Base-by-base conservation (phyloP, 2,329 filamentous ascomycete species). In the Eutypella sp. region DNA sequence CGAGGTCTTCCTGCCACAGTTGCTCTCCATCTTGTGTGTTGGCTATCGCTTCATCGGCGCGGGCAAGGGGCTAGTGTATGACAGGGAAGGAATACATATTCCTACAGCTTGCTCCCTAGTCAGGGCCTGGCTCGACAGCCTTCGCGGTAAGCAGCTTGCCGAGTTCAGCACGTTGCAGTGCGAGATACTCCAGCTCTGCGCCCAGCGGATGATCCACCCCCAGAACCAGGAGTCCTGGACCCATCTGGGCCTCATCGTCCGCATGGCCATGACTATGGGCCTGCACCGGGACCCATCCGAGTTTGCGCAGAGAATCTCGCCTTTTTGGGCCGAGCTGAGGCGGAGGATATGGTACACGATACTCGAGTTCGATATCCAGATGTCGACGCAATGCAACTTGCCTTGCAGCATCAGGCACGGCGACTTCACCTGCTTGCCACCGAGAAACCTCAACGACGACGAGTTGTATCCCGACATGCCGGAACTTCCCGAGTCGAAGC, bases 251-350 rank as follows among this genome's bases (percentile, higher is more conserved):
- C 69, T 71, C 43, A 71, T 80, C 36, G 70, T 79, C 5, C 72
- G 77, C 15, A 75, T 77, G 66, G 77, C 75, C 24, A 80, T 80
- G 76, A 75, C 72, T 3, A 79, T 81, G 75, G 77, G 76, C 3
- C 63, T 81, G 40, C 77, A 81, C 52, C 70, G 76, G 4, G 77
- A 81, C 44, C 75, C 77, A 3, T 72, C 72, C 13, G 77, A 81
- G 51, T 78, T 75, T 45, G 66, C 69, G 22, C 64, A 67, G 3
- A 68, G 71, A 24, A 71, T 80, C 42, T 65, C 68, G 5, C 66
- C 74, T 0, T 80, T 78, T 53, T 67, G 72, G 38, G 71, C 70
- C n/a, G 77, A 81, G 58, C 67, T 74, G 49, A 65, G 77, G 27
- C 68, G 77, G n/a, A 69, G 73, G 47, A 57, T 81, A 20, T 81